Evolutionary conservation across 2,329 filamentous ascomycete genomes (phyloP).

Genomic region (Emmonsiellopsis sp.): DNA sequence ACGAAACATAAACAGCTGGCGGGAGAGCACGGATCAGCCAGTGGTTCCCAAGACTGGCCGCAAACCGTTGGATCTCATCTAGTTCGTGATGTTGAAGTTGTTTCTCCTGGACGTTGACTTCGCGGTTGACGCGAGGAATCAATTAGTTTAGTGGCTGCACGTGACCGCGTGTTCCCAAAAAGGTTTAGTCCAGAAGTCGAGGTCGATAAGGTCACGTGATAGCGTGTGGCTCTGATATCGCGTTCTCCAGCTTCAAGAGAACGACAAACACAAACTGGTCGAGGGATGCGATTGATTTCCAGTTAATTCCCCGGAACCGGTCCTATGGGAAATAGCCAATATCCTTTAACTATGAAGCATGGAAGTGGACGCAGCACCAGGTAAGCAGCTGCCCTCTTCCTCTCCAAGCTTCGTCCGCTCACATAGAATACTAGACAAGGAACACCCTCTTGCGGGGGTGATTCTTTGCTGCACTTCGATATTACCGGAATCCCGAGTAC

Average conservation of each 20-base stretch:
- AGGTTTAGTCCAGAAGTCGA: not conserved
- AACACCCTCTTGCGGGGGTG: conserved; percentile 58
- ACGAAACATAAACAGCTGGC: not conserved
- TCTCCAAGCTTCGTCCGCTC: not conserved
- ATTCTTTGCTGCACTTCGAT: conserved; percentile 85
- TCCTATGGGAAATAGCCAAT: too few relatives aligned
- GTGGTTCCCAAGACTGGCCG: not conserved
- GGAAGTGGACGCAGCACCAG: conserved; percentile 25
- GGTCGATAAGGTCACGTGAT: not conserved
- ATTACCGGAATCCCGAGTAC: conserved; percentile 65
- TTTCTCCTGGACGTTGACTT: not conserved
- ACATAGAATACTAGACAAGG: conserved; percentile 38
- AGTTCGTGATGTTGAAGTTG: not conserved
- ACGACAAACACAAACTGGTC: not conserved
- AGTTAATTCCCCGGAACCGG: too few relatives aligned
- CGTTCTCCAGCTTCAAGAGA: not conserved
- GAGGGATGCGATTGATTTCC: not conserved
- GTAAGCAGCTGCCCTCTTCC: conserved; percentile 17
- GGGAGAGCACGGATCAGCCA: not conserved
- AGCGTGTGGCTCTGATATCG: not conserved
- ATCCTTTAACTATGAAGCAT: conserved; percentile 29
- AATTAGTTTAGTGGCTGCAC: not conserved
- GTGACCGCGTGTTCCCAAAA: not conserved
- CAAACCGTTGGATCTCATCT: not conserved
- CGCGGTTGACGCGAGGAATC: not conserved